These are phyloP conservation scores for Ceraceosorus guamensis DNA, from an alignment of 1,284 basidiomycete genomes.

Conservation along the genomic window DNA sequence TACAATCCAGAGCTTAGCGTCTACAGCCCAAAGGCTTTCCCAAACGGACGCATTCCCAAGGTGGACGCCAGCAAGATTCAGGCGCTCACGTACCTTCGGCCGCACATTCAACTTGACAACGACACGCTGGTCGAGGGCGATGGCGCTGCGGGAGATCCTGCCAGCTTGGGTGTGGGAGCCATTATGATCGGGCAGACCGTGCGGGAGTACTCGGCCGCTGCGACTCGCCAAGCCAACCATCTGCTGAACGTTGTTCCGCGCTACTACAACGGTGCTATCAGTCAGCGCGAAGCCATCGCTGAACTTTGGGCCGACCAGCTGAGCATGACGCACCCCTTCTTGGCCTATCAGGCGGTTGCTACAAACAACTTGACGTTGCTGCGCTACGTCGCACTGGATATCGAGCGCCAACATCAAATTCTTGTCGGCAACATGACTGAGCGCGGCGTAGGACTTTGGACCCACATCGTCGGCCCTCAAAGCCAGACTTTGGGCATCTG, in stretches of 20 bases:
- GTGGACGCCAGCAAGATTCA: background rate
- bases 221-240: conserved; percentile 64
- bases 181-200: conserved; percentile 3
- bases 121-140: conserved; percentile 4
- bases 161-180: conserved; percentile 5
- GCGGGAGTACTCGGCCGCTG: conserved; percentile 53
- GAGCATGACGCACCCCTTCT: conserved; percentile 62
- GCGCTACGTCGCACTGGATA: conserved; percentile 67
- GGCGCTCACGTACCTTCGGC: conserved; percentile 3
- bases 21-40: conserved; percentile 5
- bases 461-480: conserved; percentile 29
- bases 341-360: conserved; percentile 75
- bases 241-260: conserved; percentile 61
- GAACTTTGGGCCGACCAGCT: conserved; percentile 51
- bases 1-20: conserved; percentile 5
- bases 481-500: conserved; percentile 49
- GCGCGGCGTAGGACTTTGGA: conserved; percentile 41
- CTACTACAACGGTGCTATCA: conserved; percentile 47
- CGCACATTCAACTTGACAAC: background rate
- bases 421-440: conserved; percentile 56
- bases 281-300: conserved; percentile 31
- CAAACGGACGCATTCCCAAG: conserved; percentile 4
- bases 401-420: conserved; percentile 64
- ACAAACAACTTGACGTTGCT: conserved; percentile 64
- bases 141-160: conserved; percentile 8